Evolutionary conservation across 345 rosid species (phyloP), one percentile per base, ranked within the genome.

Genomic region (Pelargonium nanum): DNA sequence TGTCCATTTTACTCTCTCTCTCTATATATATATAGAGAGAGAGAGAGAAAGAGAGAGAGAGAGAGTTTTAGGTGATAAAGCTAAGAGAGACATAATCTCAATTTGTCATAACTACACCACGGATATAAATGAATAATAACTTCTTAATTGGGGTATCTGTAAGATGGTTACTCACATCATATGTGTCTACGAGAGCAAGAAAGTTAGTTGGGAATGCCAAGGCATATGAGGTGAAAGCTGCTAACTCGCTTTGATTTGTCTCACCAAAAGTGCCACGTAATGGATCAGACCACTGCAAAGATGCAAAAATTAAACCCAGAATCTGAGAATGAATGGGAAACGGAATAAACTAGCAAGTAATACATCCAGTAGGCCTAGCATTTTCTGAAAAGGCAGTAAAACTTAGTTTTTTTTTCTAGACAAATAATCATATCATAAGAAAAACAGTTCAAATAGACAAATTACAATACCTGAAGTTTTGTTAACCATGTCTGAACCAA

Each of bases 221-320:
- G 21, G 99, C 99, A 61, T 93, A 93, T 28, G 96, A 87, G 40
- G 81, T 83, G 73, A 89, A 93, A 5, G 97, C 95, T 53, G 99
- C 90, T 24, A 93, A 87, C 77, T 93, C 99, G 22, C 97, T 89
- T 74, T 83, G 82, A 74, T 93, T 93, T 56, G 97, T 93, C 81
- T 89, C 92, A 22, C 89, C 85, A 64, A 87, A 84, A 58, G 59
- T 61, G 34, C 83, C 85, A 60, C 64, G 53, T 12, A 81, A 70
- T 23, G 86, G 61, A n/a, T 77, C 75, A 56, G 89, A 85, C 75
- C 83, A 64, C 96, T 89, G 80, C 68, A 58, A 65, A 73, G 24
- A 78, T 52, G 64, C 56, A 68, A 25, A 63, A 52, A 59, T 23
- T 24, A 60, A 66, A 23, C 24, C 63, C 10, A n/a, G 44, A 40